phyloP scores from a whole-genome alignment of 257 asterid species.

The Jasminum sambac region DNA sequence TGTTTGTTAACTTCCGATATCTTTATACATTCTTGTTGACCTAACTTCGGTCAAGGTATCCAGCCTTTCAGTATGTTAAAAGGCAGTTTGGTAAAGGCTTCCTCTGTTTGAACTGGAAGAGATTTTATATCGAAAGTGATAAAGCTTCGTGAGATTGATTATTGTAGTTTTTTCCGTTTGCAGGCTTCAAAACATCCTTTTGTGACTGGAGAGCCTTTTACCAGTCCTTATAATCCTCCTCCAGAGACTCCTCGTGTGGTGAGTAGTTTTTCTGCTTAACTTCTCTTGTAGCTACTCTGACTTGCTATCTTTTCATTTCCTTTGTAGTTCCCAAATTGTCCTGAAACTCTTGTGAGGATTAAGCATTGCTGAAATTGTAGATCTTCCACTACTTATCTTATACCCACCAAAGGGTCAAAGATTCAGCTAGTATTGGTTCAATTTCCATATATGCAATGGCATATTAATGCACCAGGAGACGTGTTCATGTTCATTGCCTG shows the following conservation, averaged over 20 bases:
- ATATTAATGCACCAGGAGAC: not conserved
- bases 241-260: slow-evolving; percentile 95
- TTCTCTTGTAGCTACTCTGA: slow-evolving; percentile 6
- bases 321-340: not conserved
- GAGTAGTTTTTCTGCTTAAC: slow-evolving; percentile 38
- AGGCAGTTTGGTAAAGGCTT: not conserved
- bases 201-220: slow-evolving; percentile 97
- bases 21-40: not conserved
- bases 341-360: slow-evolving; percentile 4
- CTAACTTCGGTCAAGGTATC: not conserved
- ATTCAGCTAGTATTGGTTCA: not conserved
- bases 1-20: not conserved
- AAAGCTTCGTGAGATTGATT: slow-evolving; percentile 25
- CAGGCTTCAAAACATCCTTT: slow-evolving; percentile 98
- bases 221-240: slow-evolving; percentile 75
- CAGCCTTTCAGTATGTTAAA: not conserved
- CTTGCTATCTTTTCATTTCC: slow-evolving; percentile 12
- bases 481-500: slow-evolving; percentile 14
- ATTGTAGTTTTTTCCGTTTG: slow-evolving; percentile 26
- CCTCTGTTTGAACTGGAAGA: not conserved
- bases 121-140: not conserved
- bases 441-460: slow-evolving; percentile 3
- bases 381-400: slow-evolving; percentile 12
- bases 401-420: slow-evolving; percentile 9
- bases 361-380: slow-evolving; percentile 11